phyloP scores from a whole-genome alignment of 108 stramenopile genomes.

The Mediolabrus comicus region DNA sequence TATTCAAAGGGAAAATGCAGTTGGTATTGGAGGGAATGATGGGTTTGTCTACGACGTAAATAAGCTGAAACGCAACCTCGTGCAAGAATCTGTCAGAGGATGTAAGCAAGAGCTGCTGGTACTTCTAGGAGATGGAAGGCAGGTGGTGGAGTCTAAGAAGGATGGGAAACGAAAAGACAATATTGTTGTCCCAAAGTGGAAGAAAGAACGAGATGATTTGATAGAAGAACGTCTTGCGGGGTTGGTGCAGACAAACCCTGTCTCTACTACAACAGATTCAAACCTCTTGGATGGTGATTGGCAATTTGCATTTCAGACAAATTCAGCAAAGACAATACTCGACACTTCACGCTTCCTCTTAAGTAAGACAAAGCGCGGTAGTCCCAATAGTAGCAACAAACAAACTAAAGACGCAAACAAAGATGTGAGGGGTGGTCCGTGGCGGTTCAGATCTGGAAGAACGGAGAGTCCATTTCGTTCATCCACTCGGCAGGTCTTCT shows the following conservation, averaged over 20 bases:
- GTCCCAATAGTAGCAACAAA: background rate
- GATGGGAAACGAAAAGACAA: slow-evolving; percentile 1
- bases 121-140: slow-evolving; percentile 49
- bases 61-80: slow-evolving; percentile 56
- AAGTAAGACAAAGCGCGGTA: slow-evolving; percentile 45
- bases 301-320: slow-evolving; percentile 61
- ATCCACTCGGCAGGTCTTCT: slow-evolving; percentile 47
- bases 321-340: slow-evolving; percentile 45
- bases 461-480: slow-evolving; percentile 51
- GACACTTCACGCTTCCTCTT: slow-evolving; percentile 50
- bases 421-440: slow-evolving; percentile 32
- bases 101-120: slow-evolving; percentile 54
- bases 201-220: slow-evolving; percentile 42
- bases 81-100: slow-evolving; percentile 56
- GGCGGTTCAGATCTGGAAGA: slow-evolving; percentile 39
- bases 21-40: slow-evolving; percentile 59
- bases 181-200: slow-evolving; percentile 16
- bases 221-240: slow-evolving; percentile 61
- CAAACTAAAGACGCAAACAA: background rate
- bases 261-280: slow-evolving; percentile 67
- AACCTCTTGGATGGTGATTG: slow-evolving; percentile 65
- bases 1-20: slow-evolving; percentile 34
- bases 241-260: slow-evolving; percentile 64
- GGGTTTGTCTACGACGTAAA: slow-evolving; percentile 61
- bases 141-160: slow-evolving; percentile 6